These are phyloP conservation scores for Eimeria sp. DNA, from an alignment of 169 alveolate genomes.

Conservation along the genomic window DNA sequence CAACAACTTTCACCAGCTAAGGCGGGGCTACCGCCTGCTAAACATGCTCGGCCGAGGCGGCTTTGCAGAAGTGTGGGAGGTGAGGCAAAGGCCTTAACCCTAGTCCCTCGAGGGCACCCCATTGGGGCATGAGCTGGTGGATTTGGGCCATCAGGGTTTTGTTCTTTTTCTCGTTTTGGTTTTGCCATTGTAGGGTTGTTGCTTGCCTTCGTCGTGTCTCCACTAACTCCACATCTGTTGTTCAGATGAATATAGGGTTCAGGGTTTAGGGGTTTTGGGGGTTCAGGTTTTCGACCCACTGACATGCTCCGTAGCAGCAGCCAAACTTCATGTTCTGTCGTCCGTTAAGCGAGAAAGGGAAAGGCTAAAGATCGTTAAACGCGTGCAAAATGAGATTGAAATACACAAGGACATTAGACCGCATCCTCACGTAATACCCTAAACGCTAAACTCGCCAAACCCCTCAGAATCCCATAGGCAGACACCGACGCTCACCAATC, in stretches of 20 bases:
- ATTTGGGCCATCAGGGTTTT: too few relatives aligned
- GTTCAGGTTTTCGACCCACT: constrained; percentile 90
- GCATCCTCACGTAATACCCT: constrained; percentile 84
- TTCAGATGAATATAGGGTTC: background rate
- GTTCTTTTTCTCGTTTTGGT: background rate
- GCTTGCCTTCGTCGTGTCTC: background rate
- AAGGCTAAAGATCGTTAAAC: constrained; percentile 91
- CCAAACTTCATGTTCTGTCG: constrained; percentile 93
- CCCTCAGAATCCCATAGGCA: too few relatives aligned
- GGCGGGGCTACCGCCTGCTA: constrained; percentile 87
- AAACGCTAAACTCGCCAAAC: background rate
- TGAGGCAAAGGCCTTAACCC: background rate
- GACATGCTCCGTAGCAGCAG: constrained; percentile 93
- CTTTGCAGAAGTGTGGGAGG: constrained; percentile 96
- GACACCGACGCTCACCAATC: too few relatives aligned
- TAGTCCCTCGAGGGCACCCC: background rate
- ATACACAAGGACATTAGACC: constrained; percentile 93
- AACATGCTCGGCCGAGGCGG: constrained; percentile 96
- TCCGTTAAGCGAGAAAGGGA: constrained; percentile 92
- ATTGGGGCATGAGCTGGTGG: too few relatives aligned
- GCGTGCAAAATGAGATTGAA: constrained; percentile 94
- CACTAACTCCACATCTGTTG: background rate
- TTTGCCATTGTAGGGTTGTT: too few relatives aligned
- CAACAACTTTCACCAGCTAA: constrained; percentile 62
- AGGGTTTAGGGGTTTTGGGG: constrained; percentile 17